Evolutionary conservation across 1,284 basidiomycete genomes (phyloP), one percentile per base, ranked within the genome.

Genomic region (Thecaphora frezii): DNA sequence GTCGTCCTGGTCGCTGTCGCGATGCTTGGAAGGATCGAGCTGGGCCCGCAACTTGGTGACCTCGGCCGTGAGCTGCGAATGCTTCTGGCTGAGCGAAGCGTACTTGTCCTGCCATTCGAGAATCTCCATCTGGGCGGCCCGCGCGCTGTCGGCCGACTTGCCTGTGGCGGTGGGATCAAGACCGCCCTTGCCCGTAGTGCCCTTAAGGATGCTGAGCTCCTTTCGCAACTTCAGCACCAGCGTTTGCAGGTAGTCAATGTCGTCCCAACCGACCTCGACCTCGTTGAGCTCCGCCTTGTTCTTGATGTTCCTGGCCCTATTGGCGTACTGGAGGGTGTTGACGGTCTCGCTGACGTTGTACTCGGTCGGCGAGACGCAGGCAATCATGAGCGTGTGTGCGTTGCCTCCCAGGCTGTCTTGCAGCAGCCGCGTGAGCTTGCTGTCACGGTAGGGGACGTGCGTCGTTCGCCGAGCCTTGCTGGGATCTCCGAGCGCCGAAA

Each of bases 401-500:
- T 97, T 98, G 37, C 94, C 94, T 44, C 94, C 94, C n/a, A 98
- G 86, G 14, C 93, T 97, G 80, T 97, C 93, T 87, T 97, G 93
- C 16, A 97, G 83, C 56, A 86, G 81, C 40, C 93, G 87, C 3
- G 93, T 97, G 68, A 97, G 88, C 80, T 97, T 98, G 14, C 91
- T 94, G 81, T 97, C 93, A 48, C 93, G 91, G 81, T 98, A 98
- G 5, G 93, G 93, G 51, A 98, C 85, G 81, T 98, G 93, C 5
- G 81, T 81, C 10, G 77, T 74, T 28, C 79, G 75, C 53, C 73
- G 74, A 5, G 81, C 78, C 69, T 83, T 83, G 46, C 88, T 84
- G 12, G 94, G 93, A 80, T 98, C 94, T n/a, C 92, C 92, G 9
- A 98, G 87, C 0, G 93, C 92, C 58, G 93, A 97, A 65, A 98